Conservation (phyloP, 768 basidiomycete genomes). For the Cystobasidium ongulense region DNA sequence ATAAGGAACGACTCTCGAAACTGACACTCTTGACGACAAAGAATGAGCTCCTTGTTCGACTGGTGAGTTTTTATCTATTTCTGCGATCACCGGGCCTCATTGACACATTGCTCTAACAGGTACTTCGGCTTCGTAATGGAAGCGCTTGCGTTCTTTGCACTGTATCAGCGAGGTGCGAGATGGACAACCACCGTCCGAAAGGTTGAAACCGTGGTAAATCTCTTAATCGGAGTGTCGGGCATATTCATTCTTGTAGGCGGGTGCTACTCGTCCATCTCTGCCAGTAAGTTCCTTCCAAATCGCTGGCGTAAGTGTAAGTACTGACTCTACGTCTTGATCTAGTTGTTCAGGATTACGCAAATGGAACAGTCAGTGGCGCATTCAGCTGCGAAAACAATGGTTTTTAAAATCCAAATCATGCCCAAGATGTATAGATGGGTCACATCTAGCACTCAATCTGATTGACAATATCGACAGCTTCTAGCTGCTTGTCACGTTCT, state of each 20-base stretch:
- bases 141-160: slow-evolving; percentile 35
- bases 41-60: slow-evolving; percentile 37
- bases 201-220: slow-evolving; percentile 14
- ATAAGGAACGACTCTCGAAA: too few relatives aligned
- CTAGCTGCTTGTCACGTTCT: too few relatives aligned
- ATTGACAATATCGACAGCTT: too few relatives aligned
- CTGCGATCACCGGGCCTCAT: too few relatives aligned
- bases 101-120: too few relatives aligned
- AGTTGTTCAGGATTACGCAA: slow-evolving; percentile 7
- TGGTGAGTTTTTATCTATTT: background rate
- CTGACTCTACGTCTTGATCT: background rate
- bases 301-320: background rate
- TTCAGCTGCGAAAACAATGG: slow-evolving; percentile 31
- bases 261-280: background rate
- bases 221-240: slow-evolving; percentile 31
- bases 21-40: too few relatives aligned
- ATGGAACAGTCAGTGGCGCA: slow-evolving; percentile 15
- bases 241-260: slow-evolving; percentile 36
- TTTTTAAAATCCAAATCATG: background rate
- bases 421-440: too few relatives aligned
- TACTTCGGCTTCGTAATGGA: slow-evolving; percentile 41
- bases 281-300: slow-evolving; percentile 8
- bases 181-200: background rate
- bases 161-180: slow-evolving; percentile 30
- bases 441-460: too few relatives aligned